Conservation (phyloP, 2,329 filamentous ascomycete species). For the Scleromitrula shiraiana region DNA sequence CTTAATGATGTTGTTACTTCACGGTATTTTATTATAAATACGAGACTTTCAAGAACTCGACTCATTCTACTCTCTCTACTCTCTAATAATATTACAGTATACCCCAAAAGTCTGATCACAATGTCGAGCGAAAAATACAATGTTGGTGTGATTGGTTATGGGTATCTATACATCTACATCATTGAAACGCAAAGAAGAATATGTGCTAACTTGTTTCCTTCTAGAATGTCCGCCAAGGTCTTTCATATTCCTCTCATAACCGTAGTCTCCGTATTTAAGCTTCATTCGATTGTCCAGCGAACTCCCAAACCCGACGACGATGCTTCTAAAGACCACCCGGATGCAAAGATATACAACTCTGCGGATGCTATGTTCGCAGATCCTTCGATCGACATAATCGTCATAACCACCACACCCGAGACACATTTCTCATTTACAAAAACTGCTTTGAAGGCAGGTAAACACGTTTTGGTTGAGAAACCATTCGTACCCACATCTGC, state of each 20-base stretch:
- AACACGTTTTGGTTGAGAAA: slow-evolving; percentile 77
- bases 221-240: slow-evolving; percentile 58
- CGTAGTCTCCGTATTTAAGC: slow-evolving; percentile 53
- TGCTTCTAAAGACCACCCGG: slow-evolving; percentile 60
- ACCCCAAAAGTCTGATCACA: background rate
- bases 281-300: slow-evolving; percentile 71
- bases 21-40: too few relatives aligned
- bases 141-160: slow-evolving; percentile 52
- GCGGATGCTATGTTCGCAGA: slow-evolving; percentile 58
- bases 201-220: too few relatives aligned
- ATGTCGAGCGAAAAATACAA: slow-evolving; percentile 30
- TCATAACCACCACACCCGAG: slow-evolving; percentile 64
- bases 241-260: slow-evolving; percentile 78
- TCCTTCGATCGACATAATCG: slow-evolving; percentile 56
- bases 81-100: background rate
- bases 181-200: too few relatives aligned
- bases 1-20: too few relatives aligned
- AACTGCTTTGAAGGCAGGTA: slow-evolving; percentile 58
- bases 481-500: slow-evolving; percentile 67
- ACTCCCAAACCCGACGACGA: slow-evolving; percentile 56
- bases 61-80: background rate
- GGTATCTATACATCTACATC: slow-evolving; percentile 18
- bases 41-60: too few relatives aligned
- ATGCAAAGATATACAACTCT: slow-evolving; percentile 54
- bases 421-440: slow-evolving; percentile 61